Conservation (phyloP, 495 filamentous ascomycete species). For the Patellaria atrata region DNA sequence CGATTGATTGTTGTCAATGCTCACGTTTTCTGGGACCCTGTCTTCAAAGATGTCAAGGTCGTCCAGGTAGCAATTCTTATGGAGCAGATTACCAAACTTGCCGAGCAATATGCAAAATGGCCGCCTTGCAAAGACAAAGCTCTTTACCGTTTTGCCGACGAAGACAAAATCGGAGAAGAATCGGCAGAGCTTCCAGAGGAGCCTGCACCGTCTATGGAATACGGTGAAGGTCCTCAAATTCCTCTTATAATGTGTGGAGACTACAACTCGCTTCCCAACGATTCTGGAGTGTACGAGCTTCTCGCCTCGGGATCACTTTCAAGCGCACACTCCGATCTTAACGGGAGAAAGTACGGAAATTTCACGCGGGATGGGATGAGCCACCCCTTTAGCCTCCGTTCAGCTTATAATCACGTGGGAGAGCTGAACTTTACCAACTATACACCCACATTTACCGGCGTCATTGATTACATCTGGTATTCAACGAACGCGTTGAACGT, state of each 20-base stretch:
- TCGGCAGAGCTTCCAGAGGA: constrained; percentile 38
- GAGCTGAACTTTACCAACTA: constrained; percentile 93
- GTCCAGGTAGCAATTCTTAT: constrained; percentile 89
- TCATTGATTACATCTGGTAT: constrained; percentile 97
- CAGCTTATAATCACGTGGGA: constrained; percentile 63
- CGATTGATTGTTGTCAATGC: constrained; percentile 85
- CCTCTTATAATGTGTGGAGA: constrained; percentile 87
- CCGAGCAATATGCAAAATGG: constrained; percentile 66
- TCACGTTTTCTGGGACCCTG: constrained; percentile 88
- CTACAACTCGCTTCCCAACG: constrained; percentile 79
- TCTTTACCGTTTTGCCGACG: constrained; percentile 47
- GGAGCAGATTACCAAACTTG: constrained; percentile 71
- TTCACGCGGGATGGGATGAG: constrained; percentile 82
- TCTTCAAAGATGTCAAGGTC: constrained; percentile 81
- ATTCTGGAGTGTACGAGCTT: constrained; percentile 79
- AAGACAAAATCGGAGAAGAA: constrained; percentile 38
- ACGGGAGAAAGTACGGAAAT: constrained; percentile 64
- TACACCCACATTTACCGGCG: constrained; percentile 74
- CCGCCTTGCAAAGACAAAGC: constrained; percentile 68
- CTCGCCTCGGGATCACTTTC: constrained; percentile 58
- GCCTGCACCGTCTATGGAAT: constrained; percentile 57
- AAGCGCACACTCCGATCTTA: constrained; percentile 62
- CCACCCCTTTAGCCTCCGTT: constrained; percentile 88
- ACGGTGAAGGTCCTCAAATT: constrained; percentile 69
- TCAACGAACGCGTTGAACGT: constrained; percentile 82